phyloP scores from a whole-genome alignment of 2,329 filamentous ascomycete genomes.

The Verticillium zaregamsianum region DNA sequence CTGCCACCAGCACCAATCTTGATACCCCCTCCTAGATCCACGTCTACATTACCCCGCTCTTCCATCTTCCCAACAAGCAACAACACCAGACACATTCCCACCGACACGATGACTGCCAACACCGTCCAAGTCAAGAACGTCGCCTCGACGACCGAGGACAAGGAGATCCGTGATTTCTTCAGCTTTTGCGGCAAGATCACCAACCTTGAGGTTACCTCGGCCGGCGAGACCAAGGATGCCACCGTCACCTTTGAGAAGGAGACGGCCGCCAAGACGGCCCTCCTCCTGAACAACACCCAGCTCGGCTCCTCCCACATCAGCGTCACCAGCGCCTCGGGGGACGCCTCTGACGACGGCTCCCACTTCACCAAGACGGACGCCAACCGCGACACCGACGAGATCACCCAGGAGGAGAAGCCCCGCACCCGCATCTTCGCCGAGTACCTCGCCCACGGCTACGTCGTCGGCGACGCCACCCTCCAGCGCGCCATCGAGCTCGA shows the following conservation, averaged over 20 bases:
- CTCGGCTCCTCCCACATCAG: constrained; percentile 82
- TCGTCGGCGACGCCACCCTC: constrained; percentile 69
- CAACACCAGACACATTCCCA: not conserved
- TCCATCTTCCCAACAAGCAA: constrained; percentile 4
- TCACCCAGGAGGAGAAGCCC: constrained; percentile 96
- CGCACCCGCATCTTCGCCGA: constrained; percentile 90
- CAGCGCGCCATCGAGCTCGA: constrained; percentile 84
- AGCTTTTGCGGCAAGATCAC: constrained; percentile 95
- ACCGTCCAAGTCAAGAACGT: constrained; percentile 92
- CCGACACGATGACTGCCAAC: constrained; percentile 47
- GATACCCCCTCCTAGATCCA: not conserved
- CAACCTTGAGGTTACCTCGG: constrained; percentile 68
- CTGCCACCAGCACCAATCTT: not conserved
- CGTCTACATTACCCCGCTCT: constrained; percentile 1
- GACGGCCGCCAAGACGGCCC: constrained; percentile 92
- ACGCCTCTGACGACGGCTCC: constrained; percentile 56
- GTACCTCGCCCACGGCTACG: constrained; percentile 94
- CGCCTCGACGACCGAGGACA: constrained; percentile 73
- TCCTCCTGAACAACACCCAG: constrained; percentile 95
- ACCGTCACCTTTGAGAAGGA: constrained; percentile 97
- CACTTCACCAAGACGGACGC: constrained; percentile 48
- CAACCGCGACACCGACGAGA: constrained; percentile 60
- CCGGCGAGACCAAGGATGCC: constrained; percentile 70
- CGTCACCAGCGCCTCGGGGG: constrained; percentile 63
- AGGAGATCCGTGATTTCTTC: constrained; percentile 95